These are phyloP conservation scores for Fraxinus velutina DNA, from an alignment of 305 asterid species.

Conservation along the genomic window DNA sequence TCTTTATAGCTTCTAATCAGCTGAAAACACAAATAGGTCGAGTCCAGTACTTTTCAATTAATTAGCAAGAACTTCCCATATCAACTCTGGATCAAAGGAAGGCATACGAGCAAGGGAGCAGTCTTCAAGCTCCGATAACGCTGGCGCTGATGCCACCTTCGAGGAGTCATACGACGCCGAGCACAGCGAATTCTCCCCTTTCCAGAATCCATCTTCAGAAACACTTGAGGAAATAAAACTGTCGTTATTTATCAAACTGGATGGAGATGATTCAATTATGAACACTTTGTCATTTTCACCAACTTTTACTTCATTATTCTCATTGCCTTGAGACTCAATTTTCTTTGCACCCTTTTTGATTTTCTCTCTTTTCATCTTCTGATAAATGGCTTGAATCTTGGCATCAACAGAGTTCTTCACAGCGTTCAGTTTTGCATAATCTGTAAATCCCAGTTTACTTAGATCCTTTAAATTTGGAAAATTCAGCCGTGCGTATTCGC, in stretches of 20 bases:
- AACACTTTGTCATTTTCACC: background rate
- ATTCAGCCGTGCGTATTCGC: conserved; percentile 79
- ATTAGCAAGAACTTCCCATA: conserved; percentile 75
- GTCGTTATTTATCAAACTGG: conserved; percentile 18
- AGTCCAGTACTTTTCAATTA: conserved; percentile 4
- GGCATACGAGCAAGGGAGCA: conserved; percentile 66
- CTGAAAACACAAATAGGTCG: background rate
- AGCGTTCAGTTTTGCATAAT: conserved; percentile 35
- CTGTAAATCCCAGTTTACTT: conserved; percentile 50
- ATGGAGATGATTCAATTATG: conserved; percentile 25
- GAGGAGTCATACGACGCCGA: conserved; percentile 37
- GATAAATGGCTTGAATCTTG: conserved; percentile 64
- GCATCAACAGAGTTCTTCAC: conserved; percentile 69
- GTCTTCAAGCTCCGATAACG: conserved; percentile 40
- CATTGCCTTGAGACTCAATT: background rate
- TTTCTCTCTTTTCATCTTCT: conserved; percentile 58
- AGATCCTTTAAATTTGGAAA: conserved; percentile 67
- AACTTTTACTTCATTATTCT: conserved; percentile 3
- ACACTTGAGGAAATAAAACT: conserved; percentile 35
- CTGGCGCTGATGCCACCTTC: conserved; percentile 10
- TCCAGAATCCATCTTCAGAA: conserved; percentile 56
- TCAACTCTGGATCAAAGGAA: conserved; percentile 72
- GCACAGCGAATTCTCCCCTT: conserved; percentile 37
- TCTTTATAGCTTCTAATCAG: background rate
- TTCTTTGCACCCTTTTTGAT: conserved; percentile 34